A percentile compares a stretch with the other conserved stretches of the same genome.
These are phyloP conservation scores for Diutina sp. DNA, from an alignment of 1,139 yeast genomes.

Conservation along the genomic window DNA sequence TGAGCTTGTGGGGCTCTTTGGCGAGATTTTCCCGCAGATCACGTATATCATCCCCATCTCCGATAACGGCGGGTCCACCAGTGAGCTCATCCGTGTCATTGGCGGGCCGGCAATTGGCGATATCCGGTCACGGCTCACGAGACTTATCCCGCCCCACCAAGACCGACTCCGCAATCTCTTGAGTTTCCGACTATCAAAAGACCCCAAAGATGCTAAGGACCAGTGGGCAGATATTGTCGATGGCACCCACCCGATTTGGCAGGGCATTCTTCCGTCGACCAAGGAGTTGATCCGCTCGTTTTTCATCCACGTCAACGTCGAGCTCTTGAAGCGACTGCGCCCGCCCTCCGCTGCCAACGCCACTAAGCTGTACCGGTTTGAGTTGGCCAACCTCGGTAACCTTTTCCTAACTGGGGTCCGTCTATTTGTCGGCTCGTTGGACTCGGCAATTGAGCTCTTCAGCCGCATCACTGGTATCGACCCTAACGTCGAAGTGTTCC, in stretches of 20 bases:
- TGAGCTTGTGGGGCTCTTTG: slow-evolving; percentile 40
- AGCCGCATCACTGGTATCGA: slow-evolving; percentile 56
- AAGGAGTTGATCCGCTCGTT: slow-evolving; percentile 70
- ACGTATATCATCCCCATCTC: slow-evolving; percentile 72
- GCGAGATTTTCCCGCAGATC: slow-evolving; percentile 24
- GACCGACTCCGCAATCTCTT: slow-evolving; percentile 34
- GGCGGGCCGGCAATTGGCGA: slow-evolving; percentile 98
- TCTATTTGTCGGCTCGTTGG: slow-evolving; percentile 71
- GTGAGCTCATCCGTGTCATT: slow-evolving; percentile 76
- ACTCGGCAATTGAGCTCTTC: slow-evolving; percentile 70
- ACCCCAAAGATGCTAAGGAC: slow-evolving; percentile 37
- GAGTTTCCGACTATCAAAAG: slow-evolving; percentile 47
- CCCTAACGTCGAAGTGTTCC: slow-evolving; percentile 45
- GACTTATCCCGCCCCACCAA: slow-evolving; percentile 46
- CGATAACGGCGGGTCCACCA: slow-evolving; percentile 93
- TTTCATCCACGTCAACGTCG: slow-evolving; percentile 67
- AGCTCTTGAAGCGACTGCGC: slow-evolving; percentile 57
- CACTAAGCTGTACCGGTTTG: slow-evolving; percentile 49
- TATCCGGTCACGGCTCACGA: slow-evolving; percentile 66
- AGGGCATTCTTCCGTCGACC: slow-evolving; percentile 42
- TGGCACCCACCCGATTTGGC: slow-evolving; percentile 68
- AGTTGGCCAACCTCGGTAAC: slow-evolving; percentile 77
- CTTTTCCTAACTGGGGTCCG: slow-evolving; percentile 74
- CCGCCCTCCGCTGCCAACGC: slow-evolving; percentile 22
- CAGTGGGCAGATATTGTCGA: slow-evolving; percentile 77